These are phyloP conservation scores for Houttuynia cordata DNA, from an alignment of 164 flowering plant species.

Conservation along the genomic window DNA sequence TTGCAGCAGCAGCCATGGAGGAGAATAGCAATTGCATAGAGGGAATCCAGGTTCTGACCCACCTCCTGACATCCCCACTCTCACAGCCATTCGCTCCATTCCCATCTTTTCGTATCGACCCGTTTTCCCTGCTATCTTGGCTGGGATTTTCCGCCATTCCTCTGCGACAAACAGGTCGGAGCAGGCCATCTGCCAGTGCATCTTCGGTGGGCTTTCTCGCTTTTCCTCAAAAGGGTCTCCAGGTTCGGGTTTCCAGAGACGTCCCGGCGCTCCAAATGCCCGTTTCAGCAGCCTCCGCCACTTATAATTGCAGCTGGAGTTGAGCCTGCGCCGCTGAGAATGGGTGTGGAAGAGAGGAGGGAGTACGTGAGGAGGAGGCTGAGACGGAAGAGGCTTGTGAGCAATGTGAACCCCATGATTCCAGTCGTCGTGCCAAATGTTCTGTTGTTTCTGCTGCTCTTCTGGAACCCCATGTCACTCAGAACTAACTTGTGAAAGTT, in stretches of 20 bases:
- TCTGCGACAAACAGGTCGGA: conserved; percentile 25
- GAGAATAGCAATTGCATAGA: conserved; percentile 61
- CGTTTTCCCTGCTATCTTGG: conserved; percentile 67
- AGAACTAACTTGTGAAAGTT: background rate
- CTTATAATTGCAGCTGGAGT: conserved; percentile 61
- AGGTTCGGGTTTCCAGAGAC: conserved; percentile 42
- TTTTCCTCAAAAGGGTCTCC: conserved; percentile 48
- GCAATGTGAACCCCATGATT: conserved; percentile 42
- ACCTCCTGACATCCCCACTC: conserved; percentile 64
- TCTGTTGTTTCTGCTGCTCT: conserved; percentile 32
- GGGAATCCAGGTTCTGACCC: conserved; percentile 51
- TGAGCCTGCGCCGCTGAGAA: conserved; percentile 33
- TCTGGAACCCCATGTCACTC: conserved; percentile 50
- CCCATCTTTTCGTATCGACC: conserved; percentile 60
- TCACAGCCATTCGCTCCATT: conserved; percentile 58
- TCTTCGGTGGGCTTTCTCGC: conserved; percentile 48
- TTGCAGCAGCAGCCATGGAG: conserved; percentile 5
- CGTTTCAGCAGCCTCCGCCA: conserved; percentile 78
- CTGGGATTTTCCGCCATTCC: conserved; percentile 87
- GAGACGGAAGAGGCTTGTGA: conserved; percentile 29
- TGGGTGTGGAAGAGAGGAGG: conserved; percentile 43
- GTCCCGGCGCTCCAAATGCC: conserved; percentile 83
- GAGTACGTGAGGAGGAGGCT: conserved; percentile 43
- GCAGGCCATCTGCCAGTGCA: conserved; percentile 19
- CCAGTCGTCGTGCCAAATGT: conserved; percentile 64